Evolutionary conservation across 169 alveolate species (phyloP), one percentile per base, ranked within the genome.

Genomic region (Cryptosporidium xiaoi): DNA sequence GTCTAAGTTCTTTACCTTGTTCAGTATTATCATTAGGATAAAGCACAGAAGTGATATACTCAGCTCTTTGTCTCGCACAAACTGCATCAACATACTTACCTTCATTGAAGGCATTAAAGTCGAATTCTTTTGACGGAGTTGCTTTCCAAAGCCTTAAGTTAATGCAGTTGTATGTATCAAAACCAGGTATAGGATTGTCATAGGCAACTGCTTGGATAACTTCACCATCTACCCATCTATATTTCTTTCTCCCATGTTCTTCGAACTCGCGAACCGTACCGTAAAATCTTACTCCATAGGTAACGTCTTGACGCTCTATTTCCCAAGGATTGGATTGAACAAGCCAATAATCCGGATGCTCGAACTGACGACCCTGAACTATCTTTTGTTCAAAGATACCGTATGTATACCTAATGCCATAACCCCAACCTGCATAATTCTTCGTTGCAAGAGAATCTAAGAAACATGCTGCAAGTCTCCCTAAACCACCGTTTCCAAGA

Each of bases 401-500:
- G 84, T 97, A 97, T 83, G 97, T 97, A 85, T 97, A 97, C 18
- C 99, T 92, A 53, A 97, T 96, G 66, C 99, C 99, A 90, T 97
- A 97, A 50, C 99, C 99, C 98, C 98, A 96, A 40, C 98, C 97
- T 12, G 99, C 98, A 40, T 92, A 85, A 65, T 95, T 96, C 60
- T 96, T 91, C 27, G 99, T 96, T 7, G 99, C 99, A 92, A 97
- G 90, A n/a, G 98, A 95, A 82, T 97, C 99, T 51, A 97, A 84
- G 93, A 96, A 97, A 87, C 99, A 97, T 12, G 99, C 99, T 5
- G 99, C 99, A 36, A 97, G 93, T 66, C 99, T 92, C 27, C 97
- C 99, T 18, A 97, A 91, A n/a, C 99, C 99, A 31, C 99, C 99
- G 85, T 97, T 97, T 48, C 99, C 99, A 40, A 97, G 94, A 10